A percentile compares a stretch with the other conserved stretches of the same genome.
Evolutionary conservation across 1,284 basidiomycete species (phyloP).

Genomic region (Takashimella koratensis): DNA sequence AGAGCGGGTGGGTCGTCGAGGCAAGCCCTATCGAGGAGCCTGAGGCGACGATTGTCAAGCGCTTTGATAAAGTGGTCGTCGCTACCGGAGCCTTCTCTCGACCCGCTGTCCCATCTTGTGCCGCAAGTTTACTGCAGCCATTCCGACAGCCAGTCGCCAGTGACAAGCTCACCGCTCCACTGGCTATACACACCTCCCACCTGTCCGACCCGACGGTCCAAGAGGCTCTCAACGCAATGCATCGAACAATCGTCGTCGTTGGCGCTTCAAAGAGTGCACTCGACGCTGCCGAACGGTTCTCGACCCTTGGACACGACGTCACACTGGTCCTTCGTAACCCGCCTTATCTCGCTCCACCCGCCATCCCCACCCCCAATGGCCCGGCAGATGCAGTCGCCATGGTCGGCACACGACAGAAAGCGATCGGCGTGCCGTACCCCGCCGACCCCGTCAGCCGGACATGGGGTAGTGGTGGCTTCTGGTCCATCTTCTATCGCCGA

Average conservation of each 20-base stretch:
- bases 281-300: conserved; percentile 21
- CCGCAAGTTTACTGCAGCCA: conserved; percentile 7
- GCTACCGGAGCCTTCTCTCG: conserved; percentile 20
- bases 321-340: conserved; percentile 20
- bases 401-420: conserved; percentile 11
- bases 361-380: background rate
- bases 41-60: background rate
- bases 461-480: conserved; percentile 12
- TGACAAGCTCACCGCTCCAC: background rate
- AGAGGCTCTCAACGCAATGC: conserved; percentile 5
- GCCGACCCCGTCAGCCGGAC: conserved; percentile 15
- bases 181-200: conserved; percentile 17
- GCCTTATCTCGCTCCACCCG: conserved; percentile 18
- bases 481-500: conserved; percentile 8
- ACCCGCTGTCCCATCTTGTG: conserved; percentile 18
- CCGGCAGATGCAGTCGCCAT: conserved; percentile 10
- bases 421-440: conserved; percentile 17
- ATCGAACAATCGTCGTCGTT: conserved; percentile 15
- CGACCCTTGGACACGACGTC: conserved; percentile 12
- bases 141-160: background rate
- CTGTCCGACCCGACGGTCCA: conserved; percentile 18
- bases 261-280: conserved; percentile 23
- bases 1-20: conserved; percentile 12
- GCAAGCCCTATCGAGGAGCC: background rate
- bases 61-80: conserved; percentile 22